These are phyloP conservation scores for Purshia tridentata DNA, from an alignment of 306 rosid genomes.

Conservation along the genomic window DNA sequence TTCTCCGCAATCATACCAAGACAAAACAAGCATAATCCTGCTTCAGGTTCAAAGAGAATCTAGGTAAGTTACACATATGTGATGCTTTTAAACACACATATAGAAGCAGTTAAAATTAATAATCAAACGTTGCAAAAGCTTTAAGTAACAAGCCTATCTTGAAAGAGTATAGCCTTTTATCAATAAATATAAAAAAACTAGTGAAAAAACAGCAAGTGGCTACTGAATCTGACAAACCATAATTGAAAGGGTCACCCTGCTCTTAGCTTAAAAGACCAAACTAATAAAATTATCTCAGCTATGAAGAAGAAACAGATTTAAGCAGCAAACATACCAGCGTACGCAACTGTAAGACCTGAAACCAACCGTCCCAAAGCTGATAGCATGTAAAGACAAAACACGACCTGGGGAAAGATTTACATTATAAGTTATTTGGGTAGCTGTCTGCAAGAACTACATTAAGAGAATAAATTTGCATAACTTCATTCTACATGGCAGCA, in stretches of 20 bases:
- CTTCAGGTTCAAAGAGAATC: conserved; percentile 2
- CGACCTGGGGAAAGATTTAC: conserved; percentile 50
- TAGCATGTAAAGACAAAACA: conserved; percentile 57
- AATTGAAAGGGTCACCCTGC: not conserved
- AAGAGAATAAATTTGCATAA: not conserved
- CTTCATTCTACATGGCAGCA: not conserved
- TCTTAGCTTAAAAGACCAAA: conserved; percentile 1
- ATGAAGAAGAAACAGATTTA: not conserved
- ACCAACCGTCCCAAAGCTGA: conserved; percentile 82
- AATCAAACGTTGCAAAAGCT: not conserved
- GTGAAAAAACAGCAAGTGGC: not conserved
- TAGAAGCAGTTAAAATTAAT: not conserved
- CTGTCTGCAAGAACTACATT: not conserved
- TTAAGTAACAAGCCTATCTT: not conserved
- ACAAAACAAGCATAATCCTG: conserved; percentile 91
- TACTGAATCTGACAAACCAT: not conserved
- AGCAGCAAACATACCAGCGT: conserved; percentile 58
- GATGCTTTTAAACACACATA: not conserved
- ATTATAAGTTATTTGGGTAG: conserved; percentile 8
- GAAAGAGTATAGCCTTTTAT: too few species aligned
- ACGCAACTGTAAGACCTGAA: conserved; percentile 80
- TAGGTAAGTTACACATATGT: not conserved
- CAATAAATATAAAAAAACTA: not conserved
- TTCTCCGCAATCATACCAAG: conserved; percentile 65
- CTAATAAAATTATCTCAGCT: not conserved